Percentiles rank a stretch among this genome's conserved stretches.
Conservation (phyloP, 2,329 filamentous ascomycete genomes). For the Colletotrichum horii region DNA sequence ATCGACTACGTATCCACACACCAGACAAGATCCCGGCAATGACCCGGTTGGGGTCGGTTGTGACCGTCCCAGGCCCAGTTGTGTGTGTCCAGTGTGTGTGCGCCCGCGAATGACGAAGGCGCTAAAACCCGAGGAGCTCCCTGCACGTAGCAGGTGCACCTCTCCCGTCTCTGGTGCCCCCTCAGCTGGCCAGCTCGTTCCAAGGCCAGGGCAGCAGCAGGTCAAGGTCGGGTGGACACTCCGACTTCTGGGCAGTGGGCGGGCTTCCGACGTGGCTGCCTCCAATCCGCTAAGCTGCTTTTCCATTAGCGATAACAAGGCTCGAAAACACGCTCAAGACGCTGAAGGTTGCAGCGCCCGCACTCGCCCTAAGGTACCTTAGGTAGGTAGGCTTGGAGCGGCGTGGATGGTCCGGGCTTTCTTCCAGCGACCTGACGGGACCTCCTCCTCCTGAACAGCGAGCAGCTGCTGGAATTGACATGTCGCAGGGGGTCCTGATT, state of each 20-base stretch:
- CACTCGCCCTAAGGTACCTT: no score
- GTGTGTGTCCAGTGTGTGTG: neutral
- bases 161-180: neutral
- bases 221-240: neutral
- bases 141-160: constrained; percentile 1
- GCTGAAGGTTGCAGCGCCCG: neutral
- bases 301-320: neutral
- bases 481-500: constrained; percentile 3
- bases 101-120: constrained; percentile 5
- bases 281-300: neutral
- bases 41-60: constrained; percentile 5
- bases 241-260: neutral
- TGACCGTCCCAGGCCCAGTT: neutral
- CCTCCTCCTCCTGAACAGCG: neutral
- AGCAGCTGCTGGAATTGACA: neutral
- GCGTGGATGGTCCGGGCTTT: neutral
- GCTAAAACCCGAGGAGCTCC: constrained; percentile 12
- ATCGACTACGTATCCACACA: constrained; percentile 22
- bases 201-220: neutral
- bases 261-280: neutral
- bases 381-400: neutral
- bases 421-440: neutral
- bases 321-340: neutral
- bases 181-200: neutral
- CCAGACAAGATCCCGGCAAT: constrained; percentile 6